phyloP scores from a whole-genome alignment of 2,329 filamentous ascomycete genomes.

The Dothistroma pini region DNA sequence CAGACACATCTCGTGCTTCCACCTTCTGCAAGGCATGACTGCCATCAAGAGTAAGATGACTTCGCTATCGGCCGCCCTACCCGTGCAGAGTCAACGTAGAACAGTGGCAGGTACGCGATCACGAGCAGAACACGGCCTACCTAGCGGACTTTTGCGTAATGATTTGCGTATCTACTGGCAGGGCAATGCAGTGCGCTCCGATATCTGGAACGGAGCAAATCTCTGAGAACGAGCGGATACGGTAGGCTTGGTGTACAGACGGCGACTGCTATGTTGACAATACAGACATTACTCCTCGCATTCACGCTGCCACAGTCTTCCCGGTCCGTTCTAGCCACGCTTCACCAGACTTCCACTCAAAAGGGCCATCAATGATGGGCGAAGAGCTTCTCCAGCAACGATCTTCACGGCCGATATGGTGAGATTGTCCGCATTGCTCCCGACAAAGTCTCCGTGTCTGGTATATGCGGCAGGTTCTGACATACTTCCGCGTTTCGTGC shows the following conservation, averaged over 20 bases:
- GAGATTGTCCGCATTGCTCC: conserved; percentile 46
- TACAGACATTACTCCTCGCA: background rate
- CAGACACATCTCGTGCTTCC: background rate
- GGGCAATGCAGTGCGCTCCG: too few species aligned
- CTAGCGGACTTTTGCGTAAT: too few species aligned
- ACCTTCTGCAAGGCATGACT: background rate
- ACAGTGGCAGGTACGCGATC: too few species aligned
- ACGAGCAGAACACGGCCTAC: too few species aligned
- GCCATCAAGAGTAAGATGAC: too few species aligned
- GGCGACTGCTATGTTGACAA: background rate
- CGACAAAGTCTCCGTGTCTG: conserved; percentile 45
- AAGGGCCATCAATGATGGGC: conserved; percentile 3
- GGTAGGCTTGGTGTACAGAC: background rate
- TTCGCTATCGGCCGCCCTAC: too few species aligned
- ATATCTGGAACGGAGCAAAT: too few species aligned
- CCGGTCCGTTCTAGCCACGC: conserved; percentile 36
- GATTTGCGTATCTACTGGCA: too few species aligned
- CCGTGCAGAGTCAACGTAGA: too few species aligned
- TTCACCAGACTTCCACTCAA: conserved; percentile 13
- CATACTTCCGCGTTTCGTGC: conserved; percentile 28
- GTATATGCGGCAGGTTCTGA: conserved; percentile 32
- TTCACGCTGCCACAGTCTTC: conserved; percentile 33
- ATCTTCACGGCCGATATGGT: conserved; percentile 40
- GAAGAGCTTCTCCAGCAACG: conserved; percentile 2
- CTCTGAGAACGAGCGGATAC: too few species aligned